Percentiles rank a stretch among this genome's conserved stretches.
Conservation (phyloP, 768 basidiomycete genomes). For the Asterophora parasitica region DNA sequence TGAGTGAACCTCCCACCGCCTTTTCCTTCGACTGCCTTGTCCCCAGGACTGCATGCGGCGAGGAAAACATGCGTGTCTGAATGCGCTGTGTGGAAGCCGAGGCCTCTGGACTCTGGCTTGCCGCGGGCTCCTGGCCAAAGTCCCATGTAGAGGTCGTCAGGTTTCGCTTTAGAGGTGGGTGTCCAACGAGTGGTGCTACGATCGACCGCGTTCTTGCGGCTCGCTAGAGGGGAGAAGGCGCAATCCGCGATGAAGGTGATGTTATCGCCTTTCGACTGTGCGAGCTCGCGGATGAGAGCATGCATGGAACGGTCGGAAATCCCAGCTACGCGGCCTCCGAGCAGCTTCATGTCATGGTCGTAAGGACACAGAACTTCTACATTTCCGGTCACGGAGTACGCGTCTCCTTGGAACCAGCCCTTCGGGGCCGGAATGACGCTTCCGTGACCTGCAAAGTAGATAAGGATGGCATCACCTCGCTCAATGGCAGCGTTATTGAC, state of each 20-base stretch:
- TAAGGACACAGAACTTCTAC: conserved; percentile 64
- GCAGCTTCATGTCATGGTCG: conserved; percentile 52
- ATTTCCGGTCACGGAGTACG: conserved; percentile 18
- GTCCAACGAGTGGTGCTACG: conserved; percentile 55
- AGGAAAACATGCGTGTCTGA: conserved; percentile 47
- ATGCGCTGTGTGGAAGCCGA: conserved; percentile 40
- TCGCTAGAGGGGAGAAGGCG: conserved; percentile 48
- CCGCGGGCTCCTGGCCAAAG: conserved; percentile 50
- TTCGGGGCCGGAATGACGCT: conserved; percentile 51
- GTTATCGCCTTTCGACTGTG: conserved; percentile 58
- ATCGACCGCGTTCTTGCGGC: conserved; percentile 33
- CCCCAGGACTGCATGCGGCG: conserved; percentile 51
- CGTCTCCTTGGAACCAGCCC: conserved; percentile 43
- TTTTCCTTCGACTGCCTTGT: conserved; percentile 56
- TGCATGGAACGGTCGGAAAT: conserved; percentile 65
- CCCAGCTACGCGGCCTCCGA: conserved; percentile 48
- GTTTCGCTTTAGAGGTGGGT: conserved; percentile 46
- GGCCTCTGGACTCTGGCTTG: conserved; percentile 29
- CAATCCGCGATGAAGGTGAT: conserved; percentile 65
- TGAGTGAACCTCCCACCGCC: conserved; percentile 60
- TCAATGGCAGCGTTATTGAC: conserved; percentile 57
- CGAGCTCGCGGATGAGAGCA: conserved; percentile 56
- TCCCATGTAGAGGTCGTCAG: conserved; percentile 50
- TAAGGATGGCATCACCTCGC: conserved; percentile 56
- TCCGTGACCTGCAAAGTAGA: conserved; percentile 77